These are phyloP conservation scores for Solanum corneliomulleri DNA, from an alignment of 257 asterid species.

Conservation along the genomic window DNA sequence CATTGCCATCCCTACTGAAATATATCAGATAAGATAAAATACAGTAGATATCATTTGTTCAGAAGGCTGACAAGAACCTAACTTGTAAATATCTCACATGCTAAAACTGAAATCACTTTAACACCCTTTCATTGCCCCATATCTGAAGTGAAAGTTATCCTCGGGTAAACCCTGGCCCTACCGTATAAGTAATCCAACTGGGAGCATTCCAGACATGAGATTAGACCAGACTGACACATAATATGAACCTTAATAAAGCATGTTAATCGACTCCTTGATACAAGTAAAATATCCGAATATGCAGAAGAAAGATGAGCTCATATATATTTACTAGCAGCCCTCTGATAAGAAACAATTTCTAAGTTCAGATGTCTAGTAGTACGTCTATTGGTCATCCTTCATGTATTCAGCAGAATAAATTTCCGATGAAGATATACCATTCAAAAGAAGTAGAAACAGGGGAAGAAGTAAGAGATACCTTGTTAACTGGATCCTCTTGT, in stretches of 20 bases:
- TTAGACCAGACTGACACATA: neutral
- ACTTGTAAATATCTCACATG: neutral
- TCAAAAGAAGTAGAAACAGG: neutral
- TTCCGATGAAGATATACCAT: neutral
- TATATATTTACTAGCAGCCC: neutral
- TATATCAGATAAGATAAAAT: neutral
- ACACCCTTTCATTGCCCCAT: neutral
- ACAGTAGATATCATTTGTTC: neutral
- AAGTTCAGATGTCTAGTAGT: neutral
- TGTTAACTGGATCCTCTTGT: conserved; percentile 52
- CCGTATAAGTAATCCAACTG: neutral
- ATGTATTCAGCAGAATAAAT: neutral
- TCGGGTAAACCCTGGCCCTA: neutral
- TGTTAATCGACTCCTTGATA: neutral
- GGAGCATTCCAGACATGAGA: neutral
- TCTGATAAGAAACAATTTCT: neutral
- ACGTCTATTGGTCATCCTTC: neutral
- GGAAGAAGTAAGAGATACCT: conserved; percentile 33
- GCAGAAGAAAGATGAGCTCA: neutral
- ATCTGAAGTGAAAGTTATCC: neutral
- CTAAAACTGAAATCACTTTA: neutral
- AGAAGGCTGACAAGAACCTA: neutral
- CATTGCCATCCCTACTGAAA: neutral
- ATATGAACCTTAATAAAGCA: neutral
- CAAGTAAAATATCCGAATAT: neutral